Base-by-base conservation (phyloP, 106 monocot species). In the Hemerocallis citrina region DNA sequence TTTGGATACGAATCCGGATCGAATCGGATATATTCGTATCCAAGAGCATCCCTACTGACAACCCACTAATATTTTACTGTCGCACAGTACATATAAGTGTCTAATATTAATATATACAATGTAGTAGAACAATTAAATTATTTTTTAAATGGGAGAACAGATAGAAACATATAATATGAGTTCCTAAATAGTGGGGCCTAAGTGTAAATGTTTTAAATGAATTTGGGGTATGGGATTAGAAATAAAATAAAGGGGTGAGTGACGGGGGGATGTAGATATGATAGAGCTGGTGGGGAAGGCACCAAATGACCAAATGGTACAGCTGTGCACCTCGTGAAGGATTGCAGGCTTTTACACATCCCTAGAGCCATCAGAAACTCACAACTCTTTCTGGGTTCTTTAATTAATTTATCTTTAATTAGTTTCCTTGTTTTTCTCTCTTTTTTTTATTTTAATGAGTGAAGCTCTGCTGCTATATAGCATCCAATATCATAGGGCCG, bases 241-340 rank as follows among this genome's bases (percentile, higher is more conserved):
- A 68, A 72, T 78, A 72, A 58, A 67, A 78, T 55, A 72, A 10
- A 38, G 61, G n/a, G 51, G n/a, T n/a, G n/a, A n/a, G n/a, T n/a
- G n/a, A n/a, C n/a, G n/a, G n/a, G n/a, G n/a, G n/a, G n/a, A n/a
- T 16, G 12, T 30, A 25, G 24, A 15, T 48, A 35, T 43, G 55
- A 11, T 41, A 42, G 34, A 41, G 34, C 50, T 57, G 58, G 68
- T 62, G 55, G 65, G 62, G 57, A 69, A 69, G 68, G 32, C 58
- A 74, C 60, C 63, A 69, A 73, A 77, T 81, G 69, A 73, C 54
- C 63, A 63, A 78, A 73, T 35, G 51, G 43, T 69, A 81, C 82
- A 78, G 82, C 78, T 77, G 78, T 66, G 39, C 58, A 39, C 74
- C 83, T 83, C 83, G 83, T 83, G 83, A 83, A 75, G 63, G 34